Base-by-base conservation (phyloP, 2,329 filamentous ascomycete species). In the Mycosphaerella arachidis region DNA sequence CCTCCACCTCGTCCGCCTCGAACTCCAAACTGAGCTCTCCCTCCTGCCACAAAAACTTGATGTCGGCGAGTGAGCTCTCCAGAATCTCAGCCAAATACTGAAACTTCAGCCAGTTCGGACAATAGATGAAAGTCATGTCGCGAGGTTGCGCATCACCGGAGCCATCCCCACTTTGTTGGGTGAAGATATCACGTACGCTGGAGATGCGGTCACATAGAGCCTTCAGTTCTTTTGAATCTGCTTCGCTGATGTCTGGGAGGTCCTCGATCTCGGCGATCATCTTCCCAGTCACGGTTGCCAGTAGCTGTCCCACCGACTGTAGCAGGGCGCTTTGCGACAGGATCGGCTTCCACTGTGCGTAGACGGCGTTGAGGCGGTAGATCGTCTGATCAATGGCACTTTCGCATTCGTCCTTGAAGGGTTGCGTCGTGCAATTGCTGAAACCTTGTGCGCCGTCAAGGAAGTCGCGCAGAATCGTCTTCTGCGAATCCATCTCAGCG, bases 401-500 rank as follows among this genome's bases (percentile, higher is more conserved):
- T 62, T 86, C 83, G 68, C 84, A 87, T 67, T 85, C 82, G 18
- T 76, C 73, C 27, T 82, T 80, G 71, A 84, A 86, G 2, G 85
- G 85, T 31, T 81, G 78, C 33, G 79, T 78, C 5, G 84, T 85
- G 68, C 84, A 86, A 52, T 80, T 80, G 29, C 76, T 75, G 71
- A 88, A 87, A 16, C 84, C 84, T 70, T 86, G 83, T 1, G 84
- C 83, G 24, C 83, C 83, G 66, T 87, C 84, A 5, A 88, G 80
- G 16, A 87, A 75, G 69, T 88, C 85, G 20, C 78, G 78, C 12
- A 87, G 73, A 62, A 87, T 84, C 1, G 83, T 86, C 56, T 84
- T 78, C 66, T 88, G 85, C 1, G 81, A 81, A 57, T 87, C 84
- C 83, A 88, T 86, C 70, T 87, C 85, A 57, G 81, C 81, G 61